A percentile compares a stretch with the other conserved stretches of the same genome.
Conservation (phyloP, 1,284 basidiomycete species). For the Takashimella tepidaria region DNA sequence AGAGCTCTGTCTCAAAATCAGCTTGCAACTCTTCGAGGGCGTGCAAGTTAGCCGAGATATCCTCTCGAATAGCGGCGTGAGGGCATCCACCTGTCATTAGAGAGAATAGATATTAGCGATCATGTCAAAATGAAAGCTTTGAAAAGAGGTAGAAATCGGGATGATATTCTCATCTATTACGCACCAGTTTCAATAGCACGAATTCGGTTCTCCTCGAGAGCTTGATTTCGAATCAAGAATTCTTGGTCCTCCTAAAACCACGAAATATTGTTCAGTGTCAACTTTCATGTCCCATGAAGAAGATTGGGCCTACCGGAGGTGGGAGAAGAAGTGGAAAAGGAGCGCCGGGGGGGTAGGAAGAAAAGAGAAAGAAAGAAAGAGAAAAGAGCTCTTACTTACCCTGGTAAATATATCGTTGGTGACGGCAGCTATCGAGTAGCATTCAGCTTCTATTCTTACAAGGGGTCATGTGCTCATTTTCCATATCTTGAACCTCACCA, state of each 20-base stretch:
- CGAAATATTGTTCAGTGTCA: not conserved
- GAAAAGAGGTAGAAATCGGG: not conserved
- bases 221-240: conserved; percentile 88
- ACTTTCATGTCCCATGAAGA: too few relatives aligned
- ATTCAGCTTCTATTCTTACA: not conserved
- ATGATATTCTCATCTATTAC: not conserved
- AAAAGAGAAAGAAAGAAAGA: too few relatives aligned
- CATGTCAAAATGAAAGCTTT: too few relatives aligned
- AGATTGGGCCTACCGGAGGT: not conserved
- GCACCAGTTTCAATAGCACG: conserved; percentile 84
- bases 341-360: too few relatives aligned
- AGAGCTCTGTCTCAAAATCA: conserved; percentile 73
- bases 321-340: too few relatives aligned
- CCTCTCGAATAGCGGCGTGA: conserved; percentile 92
- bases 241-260: conserved; percentile 75
- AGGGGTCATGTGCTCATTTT: too few relatives aligned
- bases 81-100: conserved; percentile 80
- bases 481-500: too few relatives aligned
- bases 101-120: not conserved
- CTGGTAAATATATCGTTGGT: conserved; percentile 97
- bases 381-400: conserved; percentile 5
- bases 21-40: conserved; percentile 92
- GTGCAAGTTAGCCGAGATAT: conserved; percentile 94
- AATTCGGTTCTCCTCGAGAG: conserved; percentile 78
- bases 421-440: conserved; percentile 66